phyloP scores from a whole-genome alignment of 2,329 filamentous ascomycete genomes.

The Paecilomyces niveus region DNA sequence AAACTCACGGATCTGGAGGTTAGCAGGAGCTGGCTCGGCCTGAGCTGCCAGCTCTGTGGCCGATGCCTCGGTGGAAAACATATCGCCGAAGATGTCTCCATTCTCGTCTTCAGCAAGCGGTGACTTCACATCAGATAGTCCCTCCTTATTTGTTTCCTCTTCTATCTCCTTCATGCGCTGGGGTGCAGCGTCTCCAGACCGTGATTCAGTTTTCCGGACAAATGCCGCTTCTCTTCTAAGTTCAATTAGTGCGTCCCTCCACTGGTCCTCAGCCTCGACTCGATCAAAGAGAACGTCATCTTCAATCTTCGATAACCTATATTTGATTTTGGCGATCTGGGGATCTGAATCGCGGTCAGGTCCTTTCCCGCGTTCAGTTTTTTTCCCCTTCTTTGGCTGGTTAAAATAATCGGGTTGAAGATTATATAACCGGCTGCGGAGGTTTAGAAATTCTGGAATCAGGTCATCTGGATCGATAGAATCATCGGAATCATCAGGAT shows the following conservation, averaged over 20 bases:
- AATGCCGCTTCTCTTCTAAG: constrained; percentile 54
- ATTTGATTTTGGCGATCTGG: constrained; percentile 58
- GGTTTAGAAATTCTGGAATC: constrained; percentile 67
- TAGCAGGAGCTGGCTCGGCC: constrained; percentile 14
- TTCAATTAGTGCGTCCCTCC: constrained; percentile 53
- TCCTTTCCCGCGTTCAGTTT: constrained; percentile 20
- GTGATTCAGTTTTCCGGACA: constrained; percentile 29
- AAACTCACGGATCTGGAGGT: constrained; percentile 67
- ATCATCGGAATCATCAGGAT: constrained; percentile 46
- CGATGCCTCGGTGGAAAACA: constrained; percentile 45
- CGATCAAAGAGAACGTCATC: constrained; percentile 70
- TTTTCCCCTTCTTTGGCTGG: constrained; percentile 34
- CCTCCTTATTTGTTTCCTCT: constrained; percentile 8
- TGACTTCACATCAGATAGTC: constrained; percentile 12
- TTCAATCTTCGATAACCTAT: constrained; percentile 70
- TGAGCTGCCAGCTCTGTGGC: constrained; percentile 38
- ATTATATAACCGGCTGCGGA: constrained; percentile 62
- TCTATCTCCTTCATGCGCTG: constrained; percentile 8
- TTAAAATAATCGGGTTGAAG: constrained; percentile 50
- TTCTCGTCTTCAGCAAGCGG: constrained; percentile 34
- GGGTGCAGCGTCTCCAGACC: constrained; percentile 40
- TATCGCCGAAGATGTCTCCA: constrained; percentile 47
- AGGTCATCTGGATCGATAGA: constrained; percentile 70
- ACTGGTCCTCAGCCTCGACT: constrained; percentile 56
- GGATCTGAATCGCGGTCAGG: constrained; percentile 21